phyloP scores from a whole-genome alignment of 2,329 filamentous ascomycete species.

The Cercospora sp. region DNA sequence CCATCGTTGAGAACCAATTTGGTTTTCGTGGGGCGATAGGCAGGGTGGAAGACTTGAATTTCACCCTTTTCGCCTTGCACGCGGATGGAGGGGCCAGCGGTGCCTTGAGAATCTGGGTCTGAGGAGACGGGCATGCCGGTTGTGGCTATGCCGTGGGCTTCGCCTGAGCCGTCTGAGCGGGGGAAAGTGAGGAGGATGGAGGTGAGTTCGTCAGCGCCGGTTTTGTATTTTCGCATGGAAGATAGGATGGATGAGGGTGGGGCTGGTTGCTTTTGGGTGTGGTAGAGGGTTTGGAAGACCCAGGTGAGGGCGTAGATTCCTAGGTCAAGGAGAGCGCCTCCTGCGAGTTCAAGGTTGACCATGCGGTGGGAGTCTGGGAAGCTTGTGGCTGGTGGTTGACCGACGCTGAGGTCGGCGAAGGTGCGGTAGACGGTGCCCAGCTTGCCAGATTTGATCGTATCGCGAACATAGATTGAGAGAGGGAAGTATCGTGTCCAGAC shows the following conservation, averaged over 20 bases:
- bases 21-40: constrained; percentile 63
- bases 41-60: constrained; percentile 73
- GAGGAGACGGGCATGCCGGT: constrained; percentile 64
- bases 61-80: constrained; percentile 81
- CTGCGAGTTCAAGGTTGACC: constrained; percentile 79
- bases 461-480: constrained; percentile 71
- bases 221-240: constrained; percentile 69
- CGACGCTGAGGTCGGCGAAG: constrained; percentile 60
- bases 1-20: constrained; percentile 44
- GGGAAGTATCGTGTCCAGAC: constrained; percentile 92
- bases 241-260: constrained; percentile 64
- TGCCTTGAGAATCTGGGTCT: constrained; percentile 61
- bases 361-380: constrained; percentile 69
- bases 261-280: constrained; percentile 68
- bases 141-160: constrained; percentile 65
- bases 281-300: constrained; percentile 87
- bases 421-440: constrained; percentile 60
- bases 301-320: constrained; percentile 88
- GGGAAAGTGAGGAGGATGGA: constrained; percentile 77
- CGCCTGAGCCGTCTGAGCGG: constrained; percentile 49
- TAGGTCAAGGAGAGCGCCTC: constrained; percentile 78
- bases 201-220: constrained; percentile 76
- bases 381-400: constrained; percentile 60
- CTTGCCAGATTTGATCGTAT: constrained; percentile 59
- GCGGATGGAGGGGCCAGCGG: constrained; percentile 66